Evolutionary conservation across 495 filamentous ascomycete genomes (phyloP), one percentile per base, ranked within the genome.

Genomic region (Podospora appendiculata): DNA sequence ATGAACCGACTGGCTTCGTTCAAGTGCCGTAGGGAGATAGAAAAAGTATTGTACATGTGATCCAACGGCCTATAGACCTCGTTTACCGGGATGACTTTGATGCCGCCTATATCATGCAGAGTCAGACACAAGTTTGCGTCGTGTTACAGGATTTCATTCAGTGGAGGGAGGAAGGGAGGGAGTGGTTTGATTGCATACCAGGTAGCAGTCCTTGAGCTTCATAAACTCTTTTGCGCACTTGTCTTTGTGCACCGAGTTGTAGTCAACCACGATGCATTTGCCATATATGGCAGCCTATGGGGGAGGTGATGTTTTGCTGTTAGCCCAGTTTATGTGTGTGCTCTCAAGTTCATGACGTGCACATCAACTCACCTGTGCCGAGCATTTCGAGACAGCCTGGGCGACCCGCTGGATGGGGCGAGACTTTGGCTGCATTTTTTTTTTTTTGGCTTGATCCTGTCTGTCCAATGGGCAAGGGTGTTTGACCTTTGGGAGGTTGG

Each of bases 321-420:
- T 19, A 41, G 43, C 53, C 8, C 45, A 46, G 14, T 8, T 7
- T 6, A 16, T 46, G n/a, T 32, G 4, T 45, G 13, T 17, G 14
- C 10, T 34, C 19, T 38, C 33, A 33, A 10, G 17, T 2, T 12
- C 10, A 36, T 42, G 12, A 39, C 18, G 53, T 14, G 17, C 48
- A 14, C n/a, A 35, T 14, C 11, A 38, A 38, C 69, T 32, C 67
- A 95, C 93, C 79, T 97, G 87, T 17, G 75, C 65, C 11, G 88
- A 82, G 73, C 93, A 99, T 67, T 89, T 86, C 2, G 84, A 86
- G 9, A 85, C 85, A 2, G 90, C 87, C 47, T 83, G 76, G 1
- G 90, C 92, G 59, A 99, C 86, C 56, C 85, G 90, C 62, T 96
- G 88, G 59, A 99, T 90, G 8, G 92, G 93, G 39, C 93, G 78